A percentile compares a stretch with the other conserved stretches of the same genome.
These are phyloP conservation scores for Manihot esculenta DNA, from an alignment of 441 rosid genomes.

Conservation along the genomic window DNA sequence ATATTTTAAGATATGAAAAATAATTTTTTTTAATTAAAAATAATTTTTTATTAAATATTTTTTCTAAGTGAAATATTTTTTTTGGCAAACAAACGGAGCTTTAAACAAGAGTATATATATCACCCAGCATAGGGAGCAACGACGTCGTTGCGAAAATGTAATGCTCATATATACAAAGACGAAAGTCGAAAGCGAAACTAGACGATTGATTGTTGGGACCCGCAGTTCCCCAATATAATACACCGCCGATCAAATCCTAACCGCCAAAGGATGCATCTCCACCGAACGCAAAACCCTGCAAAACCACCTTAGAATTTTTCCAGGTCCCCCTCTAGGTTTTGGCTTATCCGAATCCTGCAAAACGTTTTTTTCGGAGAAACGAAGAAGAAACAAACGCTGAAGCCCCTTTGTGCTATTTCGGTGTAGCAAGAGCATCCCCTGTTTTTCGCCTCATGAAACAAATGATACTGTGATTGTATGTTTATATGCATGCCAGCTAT, in stretches of 20 bases:
- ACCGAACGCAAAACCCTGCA: not conserved
- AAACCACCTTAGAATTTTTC: not conserved
- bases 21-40: too few species aligned
- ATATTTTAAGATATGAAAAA: too few species aligned
- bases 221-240: not conserved
- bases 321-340: conserved; percentile 6
- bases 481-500: not conserved
- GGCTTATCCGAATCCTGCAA: too few species aligned
- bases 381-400: conserved; percentile 36
- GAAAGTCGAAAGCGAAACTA: not conserved
- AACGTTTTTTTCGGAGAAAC: too few species aligned
- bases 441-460: conserved; percentile 98
- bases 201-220: not conserved
- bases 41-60: too few species aligned
- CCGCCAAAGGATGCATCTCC: conserved; percentile 6
- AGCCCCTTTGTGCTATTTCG: conserved; percentile 90
- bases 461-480: conserved; percentile 46
- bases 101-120: too few species aligned
- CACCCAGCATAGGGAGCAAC: too few species aligned
- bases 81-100: too few species aligned
- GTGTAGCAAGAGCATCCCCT: conserved; percentile 68
- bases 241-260: not conserved
- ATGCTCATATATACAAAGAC: not conserved
- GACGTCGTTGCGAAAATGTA: too few species aligned
- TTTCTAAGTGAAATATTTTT: too few species aligned